Percentiles rank a stretch among this genome's conserved stretches.
phyloP scores from a whole-genome alignment of 352 stramenopile genomes.

The Globisporangium apiculatum region DNA sequence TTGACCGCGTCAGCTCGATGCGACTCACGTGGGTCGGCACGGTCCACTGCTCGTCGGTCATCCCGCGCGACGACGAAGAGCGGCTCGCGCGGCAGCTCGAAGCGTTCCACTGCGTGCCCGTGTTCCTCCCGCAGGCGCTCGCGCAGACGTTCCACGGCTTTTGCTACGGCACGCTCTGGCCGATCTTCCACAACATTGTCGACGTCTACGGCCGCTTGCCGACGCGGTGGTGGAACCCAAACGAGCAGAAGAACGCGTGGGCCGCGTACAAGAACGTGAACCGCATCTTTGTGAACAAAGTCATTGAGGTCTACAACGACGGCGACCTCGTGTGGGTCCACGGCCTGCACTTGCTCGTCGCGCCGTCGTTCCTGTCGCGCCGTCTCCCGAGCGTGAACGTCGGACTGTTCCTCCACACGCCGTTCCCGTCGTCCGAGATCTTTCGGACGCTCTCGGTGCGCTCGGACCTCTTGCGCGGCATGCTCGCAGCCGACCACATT shows the following conservation, averaged over 20 bases:
- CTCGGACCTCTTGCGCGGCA: conserved; percentile 93
- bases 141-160: conserved; percentile 89
- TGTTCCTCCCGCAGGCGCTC: conserved; percentile 91
- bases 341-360: conserved; percentile 96
- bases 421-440: conserved; percentile 98
- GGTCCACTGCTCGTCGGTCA: conserved; percentile 66
- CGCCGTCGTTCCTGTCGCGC: conserved; percentile 95
- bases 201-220: conserved; percentile 90
- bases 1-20: conserved; percentile 72
- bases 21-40: conserved; percentile 82
- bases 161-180: conserved; percentile 97
- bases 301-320: conserved; percentile 88
- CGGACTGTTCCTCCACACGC: conserved; percentile 98
- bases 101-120: conserved; percentile 94
- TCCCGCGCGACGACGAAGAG: conserved; percentile 82
- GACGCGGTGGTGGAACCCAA: conserved; percentile 81
- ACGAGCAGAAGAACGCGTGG: conserved; percentile 86
- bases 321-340: conserved; percentile 96
- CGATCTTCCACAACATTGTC: conserved; percentile 98
- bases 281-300: conserved; percentile 94
- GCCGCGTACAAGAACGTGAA: conserved; percentile 96
- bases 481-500: conserved; percentile 97
- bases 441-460: conserved; percentile 96
- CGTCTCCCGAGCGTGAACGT: conserved; percentile 92
- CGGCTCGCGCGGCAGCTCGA: conserved; percentile 61